These are phyloP conservation scores for Parafenestella ontariensis DNA, from an alignment of 2,329 filamentous ascomycete species.

Conservation along the genomic window DNA sequence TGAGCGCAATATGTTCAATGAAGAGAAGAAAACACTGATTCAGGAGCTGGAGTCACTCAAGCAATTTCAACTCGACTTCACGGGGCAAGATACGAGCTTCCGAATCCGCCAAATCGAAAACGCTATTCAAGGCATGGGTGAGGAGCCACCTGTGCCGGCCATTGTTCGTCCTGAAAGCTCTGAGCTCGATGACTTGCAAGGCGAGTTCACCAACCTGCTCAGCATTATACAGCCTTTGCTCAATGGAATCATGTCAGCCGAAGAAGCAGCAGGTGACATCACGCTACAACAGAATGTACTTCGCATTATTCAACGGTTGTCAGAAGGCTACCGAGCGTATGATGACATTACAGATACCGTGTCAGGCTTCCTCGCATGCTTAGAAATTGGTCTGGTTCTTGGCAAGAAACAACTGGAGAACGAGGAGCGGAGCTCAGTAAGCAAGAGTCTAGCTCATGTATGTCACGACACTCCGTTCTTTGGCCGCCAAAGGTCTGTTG, in stretches of 20 bases:
- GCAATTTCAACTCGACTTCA: constrained; percentile 71
- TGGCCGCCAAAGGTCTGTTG: constrained; percentile 20
- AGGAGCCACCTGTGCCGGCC: constrained; percentile 68
- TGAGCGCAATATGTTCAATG: constrained; percentile 65
- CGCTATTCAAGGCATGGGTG: constrained; percentile 69
- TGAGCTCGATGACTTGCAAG: constrained; percentile 75
- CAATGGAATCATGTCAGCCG: constrained; percentile 25
- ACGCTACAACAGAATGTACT: constrained; percentile 64
- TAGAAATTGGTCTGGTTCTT: constrained; percentile 77
- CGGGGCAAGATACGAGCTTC: constrained; percentile 71
- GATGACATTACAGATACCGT: constrained; percentile 83
- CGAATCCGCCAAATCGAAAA: constrained; percentile 69
- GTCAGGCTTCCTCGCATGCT: constrained; percentile 77
- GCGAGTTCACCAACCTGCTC: constrained; percentile 80
- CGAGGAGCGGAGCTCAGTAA: constrained; percentile 15
- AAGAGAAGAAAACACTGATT: constrained; percentile 64
- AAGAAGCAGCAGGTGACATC: constrained; percentile 39
- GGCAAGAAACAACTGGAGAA: constrained; percentile 29
- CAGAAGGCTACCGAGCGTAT: constrained; percentile 75
- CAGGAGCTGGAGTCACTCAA: constrained; percentile 66
- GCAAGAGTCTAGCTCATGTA: constrained; percentile 34
- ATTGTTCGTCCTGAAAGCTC: constrained; percentile 76
- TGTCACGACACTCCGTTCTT: constrained; percentile 43
- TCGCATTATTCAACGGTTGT: constrained; percentile 74
- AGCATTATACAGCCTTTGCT: constrained; percentile 42